Percentiles rank a stretch among this genome's conserved stretches.
Conservation (phyloP, 208 protist genomes). For the Crithidia expoeki region DNA sequence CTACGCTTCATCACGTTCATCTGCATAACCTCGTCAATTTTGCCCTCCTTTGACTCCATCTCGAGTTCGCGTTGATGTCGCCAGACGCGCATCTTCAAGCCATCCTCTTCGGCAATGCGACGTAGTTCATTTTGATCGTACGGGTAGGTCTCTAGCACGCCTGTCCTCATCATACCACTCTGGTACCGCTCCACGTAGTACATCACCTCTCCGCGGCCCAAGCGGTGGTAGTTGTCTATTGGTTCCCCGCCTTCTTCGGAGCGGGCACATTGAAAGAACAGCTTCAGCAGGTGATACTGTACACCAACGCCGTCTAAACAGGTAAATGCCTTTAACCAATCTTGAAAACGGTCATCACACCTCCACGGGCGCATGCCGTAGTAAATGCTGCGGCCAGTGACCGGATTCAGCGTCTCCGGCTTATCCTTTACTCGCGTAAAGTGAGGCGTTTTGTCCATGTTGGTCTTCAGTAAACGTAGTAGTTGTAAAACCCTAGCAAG, state of each 20-base stretch:
- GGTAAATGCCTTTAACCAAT: slow-evolving; percentile 71
- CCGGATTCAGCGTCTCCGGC: slow-evolving; percentile 70
- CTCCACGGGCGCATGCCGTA: slow-evolving; percentile 85
- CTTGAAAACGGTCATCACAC: slow-evolving; percentile 85
- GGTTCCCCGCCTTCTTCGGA: slow-evolving; percentile 69
- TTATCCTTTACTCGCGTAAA: slow-evolving; percentile 70
- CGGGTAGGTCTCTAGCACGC: slow-evolving; percentile 73
- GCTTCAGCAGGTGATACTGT: slow-evolving; percentile 41
- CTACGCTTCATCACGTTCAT: slow-evolving; percentile 49
- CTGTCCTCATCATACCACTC: slow-evolving; percentile 78
- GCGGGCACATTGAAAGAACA: slow-evolving; percentile 50
- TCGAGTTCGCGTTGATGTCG: slow-evolving; percentile 78
- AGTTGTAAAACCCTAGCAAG: too few relatives aligned
- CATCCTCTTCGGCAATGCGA: slow-evolving; percentile 73
- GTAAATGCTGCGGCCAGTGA: slow-evolving; percentile 82
- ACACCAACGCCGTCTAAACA: slow-evolving; percentile 48
- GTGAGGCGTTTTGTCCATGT: slow-evolving; percentile 38
- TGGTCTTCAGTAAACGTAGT: too few relatives aligned
- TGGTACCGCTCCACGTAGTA: slow-evolving; percentile 79
- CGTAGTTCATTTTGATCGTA: slow-evolving; percentile 79
- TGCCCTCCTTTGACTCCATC: slow-evolving; percentile 67
- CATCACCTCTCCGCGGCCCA: slow-evolving; percentile 73
- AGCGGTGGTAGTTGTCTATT: slow-evolving; percentile 59
- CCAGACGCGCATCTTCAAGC: slow-evolving; percentile 86
- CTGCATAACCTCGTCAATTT: slow-evolving; percentile 77